A percentile compares a stretch with the other conserved stretches of the same genome.
Evolutionary conservation across 345 rosid genomes (phyloP).

Genomic region (Dipteronia sinensis): DNA sequence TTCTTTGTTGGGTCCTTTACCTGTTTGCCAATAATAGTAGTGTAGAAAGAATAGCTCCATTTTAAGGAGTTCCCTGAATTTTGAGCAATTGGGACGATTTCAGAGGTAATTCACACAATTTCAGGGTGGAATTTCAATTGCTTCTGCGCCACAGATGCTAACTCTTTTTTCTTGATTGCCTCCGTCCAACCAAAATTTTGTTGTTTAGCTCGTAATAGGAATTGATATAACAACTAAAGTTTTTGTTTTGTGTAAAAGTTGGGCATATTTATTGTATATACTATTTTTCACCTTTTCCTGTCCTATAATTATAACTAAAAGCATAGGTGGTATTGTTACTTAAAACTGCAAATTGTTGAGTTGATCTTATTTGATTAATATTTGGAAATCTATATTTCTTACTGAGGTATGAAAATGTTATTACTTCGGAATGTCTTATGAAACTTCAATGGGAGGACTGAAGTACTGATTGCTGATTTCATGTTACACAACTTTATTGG

Average conservation of each 20-base stretch:
- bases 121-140: conserved; percentile 17
- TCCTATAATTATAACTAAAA: background rate
- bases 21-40: conserved; percentile 19
- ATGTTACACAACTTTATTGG: conserved; percentile 11
- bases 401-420: background rate
- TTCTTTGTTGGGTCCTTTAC: conserved; percentile 16
- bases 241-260: conserved; percentile 3
- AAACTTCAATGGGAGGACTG: conserved; percentile 4
- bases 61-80: conserved; percentile 13
- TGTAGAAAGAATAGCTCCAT: conserved; percentile 19
- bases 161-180: conserved; percentile 12
- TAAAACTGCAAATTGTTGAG: background rate
- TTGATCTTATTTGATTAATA: background rate
- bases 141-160: conserved; percentile 22
- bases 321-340: background rate
- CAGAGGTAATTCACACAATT: conserved; percentile 16
- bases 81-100: conserved; percentile 12
- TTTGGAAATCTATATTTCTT: background rate
- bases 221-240: conserved; percentile 1
- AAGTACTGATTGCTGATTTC: background rate
- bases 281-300: conserved; percentile 5
- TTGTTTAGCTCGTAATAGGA: background rate
- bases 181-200: conserved; percentile 5
- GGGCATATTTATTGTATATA: conserved; percentile 14
- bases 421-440: background rate